Conservation (phyloP, 441 rosid genomes). For the Adansonia gregorii region DNA sequence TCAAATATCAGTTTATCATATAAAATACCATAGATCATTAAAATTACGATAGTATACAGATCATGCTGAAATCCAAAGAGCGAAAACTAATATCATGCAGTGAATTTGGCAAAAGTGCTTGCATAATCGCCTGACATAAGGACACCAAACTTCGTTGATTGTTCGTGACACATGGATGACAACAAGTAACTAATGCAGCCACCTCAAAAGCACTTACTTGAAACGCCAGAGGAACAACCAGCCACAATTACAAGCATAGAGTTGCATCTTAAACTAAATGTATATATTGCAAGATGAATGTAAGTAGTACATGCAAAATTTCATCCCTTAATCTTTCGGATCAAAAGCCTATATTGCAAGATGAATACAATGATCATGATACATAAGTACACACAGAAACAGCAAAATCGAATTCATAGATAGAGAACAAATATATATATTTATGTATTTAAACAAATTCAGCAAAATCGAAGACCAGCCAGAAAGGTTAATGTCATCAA, state of each 20-base stretch:
- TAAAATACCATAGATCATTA: neutral
- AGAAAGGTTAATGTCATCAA: neutral
- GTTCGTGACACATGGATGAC: neutral
- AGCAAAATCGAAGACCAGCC: neutral
- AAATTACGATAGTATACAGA: neutral
- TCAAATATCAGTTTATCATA: neutral
- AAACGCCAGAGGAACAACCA: neutral
- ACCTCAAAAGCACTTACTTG: neutral
- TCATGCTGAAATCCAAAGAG: slow-evolving; percentile 4
- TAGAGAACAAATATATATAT: too few relatives aligned
- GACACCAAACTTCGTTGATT: neutral
- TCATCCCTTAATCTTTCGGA: neutral
- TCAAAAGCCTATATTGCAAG: neutral
- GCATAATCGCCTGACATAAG: neutral
- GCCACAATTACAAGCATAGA: neutral
- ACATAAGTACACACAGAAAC: too few relatives aligned
- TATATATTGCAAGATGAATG: neutral
- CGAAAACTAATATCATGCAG: neutral
- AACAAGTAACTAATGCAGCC: neutral
- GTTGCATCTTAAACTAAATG: neutral
- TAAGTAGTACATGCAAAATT: neutral
- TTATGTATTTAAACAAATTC: neutral
- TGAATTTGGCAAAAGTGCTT: neutral
- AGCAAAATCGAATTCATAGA: too few relatives aligned
- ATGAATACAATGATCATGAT: neutral